Base-by-base conservation (phyloP, 2,329 filamentous ascomycete species). In the Nemania sp. region DNA sequence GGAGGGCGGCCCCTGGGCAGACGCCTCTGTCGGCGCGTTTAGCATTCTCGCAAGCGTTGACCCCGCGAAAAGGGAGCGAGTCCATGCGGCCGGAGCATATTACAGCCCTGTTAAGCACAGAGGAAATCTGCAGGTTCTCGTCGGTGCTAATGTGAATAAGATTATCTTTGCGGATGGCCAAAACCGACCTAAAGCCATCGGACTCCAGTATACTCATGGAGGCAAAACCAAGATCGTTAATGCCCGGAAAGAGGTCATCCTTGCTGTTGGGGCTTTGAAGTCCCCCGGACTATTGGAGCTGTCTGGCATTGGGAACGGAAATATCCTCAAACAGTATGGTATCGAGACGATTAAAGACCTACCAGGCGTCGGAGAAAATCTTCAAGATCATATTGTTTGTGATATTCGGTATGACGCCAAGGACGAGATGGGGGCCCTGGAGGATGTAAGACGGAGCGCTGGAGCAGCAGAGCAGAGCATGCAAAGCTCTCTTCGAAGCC, bases 211-310 rank as follows among this genome's bases (percentile, higher is more conserved):
- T 41, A 15, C 15, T 10, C 26, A 70, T 10, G 61, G 66, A 1
- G 43, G 47, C 0, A 18, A 55, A 26, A 35, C 22, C 10, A 66
- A 60, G 29, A 47, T 26, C 10, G 69, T 51, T 20, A 54, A n/a
- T 11, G 59, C 64, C n/a, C 27, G n/a, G 3, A 73, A 73, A 32
- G 73, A 75, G 43, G 62, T 75, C 15, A 70, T 75, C 20, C n/a
- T 73, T 18, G 47, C 64, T 2, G 71, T 70, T 0, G 73, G 73
- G 5, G 70, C 66, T 22, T 20, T 75, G 2, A 66, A 71, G 18
- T 68, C 72, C 1, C 71, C 72, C 0, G 72, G 80, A 29, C 60
- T 84, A 0, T 75, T 84, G 0, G 79, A 83, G 64, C 73, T 81
- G 1, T 83, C 81, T 5, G 82, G 82, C 8, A 66, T 77, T 10